Evolutionary conservation across 2,329 filamentous ascomycete species (phyloP), one percentile per base, ranked within the genome.

Genomic region (Rhynchosporium graminicola): DNA sequence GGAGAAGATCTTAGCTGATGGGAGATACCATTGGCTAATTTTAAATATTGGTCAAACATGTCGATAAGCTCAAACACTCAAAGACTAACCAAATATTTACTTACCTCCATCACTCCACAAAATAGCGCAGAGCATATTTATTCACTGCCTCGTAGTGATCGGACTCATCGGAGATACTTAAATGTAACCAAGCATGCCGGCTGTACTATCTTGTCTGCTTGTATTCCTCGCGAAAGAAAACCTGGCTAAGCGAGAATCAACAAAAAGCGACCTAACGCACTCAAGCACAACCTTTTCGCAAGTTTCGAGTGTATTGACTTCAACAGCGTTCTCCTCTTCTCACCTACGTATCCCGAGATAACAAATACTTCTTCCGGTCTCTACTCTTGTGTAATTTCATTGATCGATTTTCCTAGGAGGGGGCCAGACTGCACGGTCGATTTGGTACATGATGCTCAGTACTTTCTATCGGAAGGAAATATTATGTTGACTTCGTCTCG

Each of bases 291-390:
- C 88, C 67, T 91, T 72, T 62, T 87, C 83, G 3, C 82, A 85
- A n/a, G 80, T 76, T 61, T 85, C 84, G 3, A 83, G 85, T 8
- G 82, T 84, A 73, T 91, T 91, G 68, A 91, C 81, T 69, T 87
- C 78, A 65, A 91, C 82, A 3, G 77, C 79, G 68, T 81, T 77
- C 45, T 76, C 75, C 60, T 72, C 76, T 51, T 81, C 85, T 76
- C 90, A 87, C 89, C 89, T 20, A 20, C 92, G 74, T 92, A 89
- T 1, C 87, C 89, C 0, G 88, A 91, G 73, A 92, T 88, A 31
- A 92, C 88, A 1, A 92, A 85, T 7, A 92, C 80, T 2, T 88
- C 90, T 65, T 84, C 86, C 1, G 89, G 89, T 69, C 87, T 87
- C 48, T 91, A 84, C 65, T 85, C 83, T 33, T 82, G 78, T 0